Evolutionary conservation across 805 yeast species (phyloP).

Genomic region (Kuraishia capsulata): DNA sequence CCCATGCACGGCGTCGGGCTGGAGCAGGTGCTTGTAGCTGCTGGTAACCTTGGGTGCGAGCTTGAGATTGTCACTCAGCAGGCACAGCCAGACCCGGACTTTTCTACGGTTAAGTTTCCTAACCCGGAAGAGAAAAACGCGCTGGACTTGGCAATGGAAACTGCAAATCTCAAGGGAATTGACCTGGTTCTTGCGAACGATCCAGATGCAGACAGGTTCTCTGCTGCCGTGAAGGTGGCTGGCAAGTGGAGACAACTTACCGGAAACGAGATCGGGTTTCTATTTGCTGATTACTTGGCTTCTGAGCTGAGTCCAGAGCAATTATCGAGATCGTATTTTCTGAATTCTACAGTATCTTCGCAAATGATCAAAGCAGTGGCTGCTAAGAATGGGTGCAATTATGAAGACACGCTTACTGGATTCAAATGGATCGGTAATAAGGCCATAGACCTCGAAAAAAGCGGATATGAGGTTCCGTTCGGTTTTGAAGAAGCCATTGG

Average conservation of each 20-base stretch:
- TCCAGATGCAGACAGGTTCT: conserved; percentile 95
- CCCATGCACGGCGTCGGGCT: conserved; percentile 96
- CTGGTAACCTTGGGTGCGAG: conserved; percentile 21
- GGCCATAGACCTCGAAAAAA: conserved; percentile 58
- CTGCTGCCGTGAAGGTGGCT: conserved; percentile 55
- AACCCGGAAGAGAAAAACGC: conserved; percentile 97
- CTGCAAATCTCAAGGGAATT: conserved; percentile 42
- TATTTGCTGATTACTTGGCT: conserved; percentile 64
- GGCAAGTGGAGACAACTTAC: conserved; percentile 69
- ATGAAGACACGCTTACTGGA: conserved; percentile 83
- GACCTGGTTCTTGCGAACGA: conserved; percentile 77
- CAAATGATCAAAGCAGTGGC: conserved; percentile 73
- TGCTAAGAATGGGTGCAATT: conserved; percentile 44
- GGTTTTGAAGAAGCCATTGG: conserved; percentile 97
- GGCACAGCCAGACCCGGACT: conserved; percentile 69
- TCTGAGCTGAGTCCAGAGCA: conserved; percentile 17
- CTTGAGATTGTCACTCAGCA: conserved; percentile 52
- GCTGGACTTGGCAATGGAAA: conserved; percentile 53
- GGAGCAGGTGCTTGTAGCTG: conserved; percentile 40
- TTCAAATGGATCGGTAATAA: conserved; percentile 96
- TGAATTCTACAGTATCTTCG: conserved; percentile 90
- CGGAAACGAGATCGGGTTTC: conserved; percentile 84
- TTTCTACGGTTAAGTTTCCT: conserved; percentile 82
- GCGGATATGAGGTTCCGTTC: conserved; percentile 71
- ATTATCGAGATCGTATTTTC: conserved; percentile 36